Evolutionary conservation across 2,329 filamentous ascomycete genomes (phyloP).

Genomic region (Diaporthe humulicola): DNA sequence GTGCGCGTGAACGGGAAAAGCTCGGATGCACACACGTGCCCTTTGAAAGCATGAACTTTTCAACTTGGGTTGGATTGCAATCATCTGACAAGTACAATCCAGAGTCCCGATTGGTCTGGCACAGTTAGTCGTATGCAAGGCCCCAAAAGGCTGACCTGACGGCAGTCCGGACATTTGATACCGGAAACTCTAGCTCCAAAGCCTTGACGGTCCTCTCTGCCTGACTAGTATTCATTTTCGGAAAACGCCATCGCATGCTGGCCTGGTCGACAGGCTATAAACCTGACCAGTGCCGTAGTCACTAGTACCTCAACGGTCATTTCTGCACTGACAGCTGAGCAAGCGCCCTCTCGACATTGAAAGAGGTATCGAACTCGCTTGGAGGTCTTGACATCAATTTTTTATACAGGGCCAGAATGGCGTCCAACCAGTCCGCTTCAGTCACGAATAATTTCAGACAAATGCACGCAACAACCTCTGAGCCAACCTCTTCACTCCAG

Average conservation of each 20-base stretch:
- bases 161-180: not conserved
- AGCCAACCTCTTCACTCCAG: conserved; percentile 14
- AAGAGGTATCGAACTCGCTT: not conserved
- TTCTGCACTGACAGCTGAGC: not conserved
- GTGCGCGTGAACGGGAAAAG: not conserved
- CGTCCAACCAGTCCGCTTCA: not conserved
- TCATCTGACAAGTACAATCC: not conserved
- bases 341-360: not conserved
- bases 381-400: no score
- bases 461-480: not conserved
- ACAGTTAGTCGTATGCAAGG: not conserved
- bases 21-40: not conserved
- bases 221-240: not conserved
- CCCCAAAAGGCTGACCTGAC: not conserved
- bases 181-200: conserved; percentile 2
- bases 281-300: not conserved
- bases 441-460: not conserved
- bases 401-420: not conserved
- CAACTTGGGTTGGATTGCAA: not conserved
- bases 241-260: not conserved
- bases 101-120: conserved; percentile 2
- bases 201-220: not conserved
- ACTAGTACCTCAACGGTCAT: not conserved
- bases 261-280: not conserved
- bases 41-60: not conserved